phyloP scores from a whole-genome alignment of 208 protist genomes.

The Leishmania gerbilli region DNA sequence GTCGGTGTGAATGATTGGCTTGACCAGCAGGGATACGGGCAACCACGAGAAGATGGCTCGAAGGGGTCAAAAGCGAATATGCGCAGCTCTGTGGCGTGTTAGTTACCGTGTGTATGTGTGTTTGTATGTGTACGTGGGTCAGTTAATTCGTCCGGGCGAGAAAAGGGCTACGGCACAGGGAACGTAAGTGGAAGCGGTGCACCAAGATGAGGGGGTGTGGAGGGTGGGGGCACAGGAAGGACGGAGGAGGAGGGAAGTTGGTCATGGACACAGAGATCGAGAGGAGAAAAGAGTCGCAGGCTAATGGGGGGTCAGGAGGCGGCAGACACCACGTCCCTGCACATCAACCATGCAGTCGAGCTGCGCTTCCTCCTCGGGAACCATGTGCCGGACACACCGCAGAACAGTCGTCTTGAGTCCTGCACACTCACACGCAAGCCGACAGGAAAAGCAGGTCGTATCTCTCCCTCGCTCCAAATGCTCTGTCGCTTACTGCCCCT shows the following conservation, averaged over 20 bases:
- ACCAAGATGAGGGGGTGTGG: background rate
- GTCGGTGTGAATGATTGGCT: background rate
- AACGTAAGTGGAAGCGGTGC: background rate
- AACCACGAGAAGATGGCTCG: background rate
- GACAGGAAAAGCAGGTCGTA: background rate
- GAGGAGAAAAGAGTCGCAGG: background rate
- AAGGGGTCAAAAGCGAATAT: background rate
- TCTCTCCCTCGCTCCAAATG: background rate
- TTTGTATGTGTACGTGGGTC: background rate
- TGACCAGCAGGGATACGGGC: background rate
- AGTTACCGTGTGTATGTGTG: background rate
- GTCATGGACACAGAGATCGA: background rate
- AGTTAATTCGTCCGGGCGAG: background rate
- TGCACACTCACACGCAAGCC: background rate
- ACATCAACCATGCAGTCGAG: background rate
- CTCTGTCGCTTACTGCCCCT: background rate
- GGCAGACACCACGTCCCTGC: background rate
- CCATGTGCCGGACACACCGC: background rate
- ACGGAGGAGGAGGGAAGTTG: background rate
- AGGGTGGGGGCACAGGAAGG: background rate
- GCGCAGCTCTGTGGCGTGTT: background rate
- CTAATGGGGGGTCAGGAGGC: background rate
- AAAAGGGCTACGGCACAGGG: background rate
- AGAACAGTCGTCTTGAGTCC: background rate
- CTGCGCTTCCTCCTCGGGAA: background rate